Evolutionary conservation across 2,329 filamentous ascomycete genomes (phyloP), one percentile per base, ranked within the genome.

Genomic region (Lizonia empirigonia): DNA sequence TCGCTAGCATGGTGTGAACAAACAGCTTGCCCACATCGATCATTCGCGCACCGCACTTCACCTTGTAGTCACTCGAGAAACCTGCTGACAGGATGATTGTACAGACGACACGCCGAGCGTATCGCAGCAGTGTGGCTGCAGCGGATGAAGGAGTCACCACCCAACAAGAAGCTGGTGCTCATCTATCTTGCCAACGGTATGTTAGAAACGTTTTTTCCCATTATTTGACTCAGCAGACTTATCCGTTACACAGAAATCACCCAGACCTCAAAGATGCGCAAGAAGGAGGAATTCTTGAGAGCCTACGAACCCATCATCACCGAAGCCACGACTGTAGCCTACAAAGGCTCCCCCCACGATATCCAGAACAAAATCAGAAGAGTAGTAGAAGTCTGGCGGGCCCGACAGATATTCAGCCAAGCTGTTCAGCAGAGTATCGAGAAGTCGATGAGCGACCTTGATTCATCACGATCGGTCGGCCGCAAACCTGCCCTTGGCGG

Each of bases 121-220:
- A 97, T 93, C 16, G 92, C 91, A 16, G 87, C 93, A 70, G 83
- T 97, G 44, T 99, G 94, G 94, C 80, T 96, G 56, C 88, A 94
- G 63, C 86, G 90, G 54, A 79, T 99, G 53, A 94, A 91, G 68
- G 93, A 97, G 62, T 91, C 91, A 1, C 85, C 89, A 6, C 87
- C 90, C 54, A 85, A 87, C 53, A 97, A 96, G 74, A 86, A 91
- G 63, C 79, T 99, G 53, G 96, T 91, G 65, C 80, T 97, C 58
- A 84, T 99, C 58, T 99, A 99, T 73, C 87, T 99, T 49, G 92
- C 92, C 58, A 99, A 99, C 74, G 91, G 91, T 94, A 80, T 69
- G 82, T 67, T 22, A 7, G 16, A 15, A 30, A 2, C 15, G 6
- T 12, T 22, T 10, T 34, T 27, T 20, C 12, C 19, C 13, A 36